Conservation (phyloP, 2,329 filamentous ascomycete genomes). For the Sclerotinia subarctica region DNA sequence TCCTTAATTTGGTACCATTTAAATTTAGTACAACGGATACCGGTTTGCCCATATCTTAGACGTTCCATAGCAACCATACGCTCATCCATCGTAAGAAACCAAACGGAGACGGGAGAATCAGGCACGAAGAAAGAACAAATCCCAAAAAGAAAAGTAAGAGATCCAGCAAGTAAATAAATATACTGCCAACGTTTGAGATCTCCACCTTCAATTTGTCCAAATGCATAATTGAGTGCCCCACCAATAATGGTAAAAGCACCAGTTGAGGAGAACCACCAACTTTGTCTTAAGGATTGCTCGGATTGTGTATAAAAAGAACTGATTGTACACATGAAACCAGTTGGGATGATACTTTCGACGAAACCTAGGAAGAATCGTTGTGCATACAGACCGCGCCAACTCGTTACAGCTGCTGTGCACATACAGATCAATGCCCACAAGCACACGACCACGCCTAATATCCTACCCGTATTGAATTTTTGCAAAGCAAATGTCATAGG, state of each 20-base stretch:
- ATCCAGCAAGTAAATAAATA: slow-evolving; percentile 48
- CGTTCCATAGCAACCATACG: slow-evolving; percentile 62
- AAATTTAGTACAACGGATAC: slow-evolving; percentile 58
- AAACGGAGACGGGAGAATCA: slow-evolving; percentile 62
- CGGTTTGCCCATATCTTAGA: slow-evolving; percentile 59
- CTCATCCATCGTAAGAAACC: slow-evolving; percentile 65
- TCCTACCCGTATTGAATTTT: slow-evolving; percentile 61
- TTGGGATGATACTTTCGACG: slow-evolving; percentile 62
- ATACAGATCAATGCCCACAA: slow-evolving; percentile 67
- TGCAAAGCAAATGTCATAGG: slow-evolving; percentile 71
- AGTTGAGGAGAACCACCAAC: slow-evolving; percentile 62
- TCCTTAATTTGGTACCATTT: slow-evolving; percentile 59
- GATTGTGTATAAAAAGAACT: slow-evolving; percentile 61
- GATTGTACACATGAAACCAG: slow-evolving; percentile 63
- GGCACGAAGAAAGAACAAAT: slow-evolving; percentile 63
- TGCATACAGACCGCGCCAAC: slow-evolving; percentile 60
- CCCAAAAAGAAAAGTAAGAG: slow-evolving; percentile 61
- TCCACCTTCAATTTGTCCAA: slow-evolving; percentile 58
- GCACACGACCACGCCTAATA: slow-evolving; percentile 61
- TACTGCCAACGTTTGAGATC: slow-evolving; percentile 63
- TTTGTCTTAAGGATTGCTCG: slow-evolving; percentile 63
- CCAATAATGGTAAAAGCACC: slow-evolving; percentile 59
- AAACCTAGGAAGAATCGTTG: slow-evolving; percentile 64
- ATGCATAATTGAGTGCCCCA: slow-evolving; percentile 63
- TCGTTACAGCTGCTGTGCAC: slow-evolving; percentile 63